A percentile compares a stretch with the other conserved stretches of the same genome.
Evolutionary conservation across 2,329 filamentous ascomycete species (phyloP).

Genomic region (Hymenoscyphus repandus): DNA sequence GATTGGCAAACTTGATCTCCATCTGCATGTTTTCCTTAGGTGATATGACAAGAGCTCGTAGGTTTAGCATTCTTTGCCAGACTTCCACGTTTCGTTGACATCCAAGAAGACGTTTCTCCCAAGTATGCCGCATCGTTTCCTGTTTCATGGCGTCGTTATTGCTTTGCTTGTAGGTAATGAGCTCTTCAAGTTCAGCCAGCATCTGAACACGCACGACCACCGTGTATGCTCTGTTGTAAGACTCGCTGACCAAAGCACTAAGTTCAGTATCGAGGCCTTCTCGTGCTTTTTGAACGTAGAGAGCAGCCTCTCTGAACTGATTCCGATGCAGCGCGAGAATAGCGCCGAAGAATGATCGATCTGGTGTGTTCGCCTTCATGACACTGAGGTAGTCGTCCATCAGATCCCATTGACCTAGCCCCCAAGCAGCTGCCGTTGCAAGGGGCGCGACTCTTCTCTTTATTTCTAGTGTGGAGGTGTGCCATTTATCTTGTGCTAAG

Average conservation of each 20-base stretch:
- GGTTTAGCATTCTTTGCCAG: conserved; percentile 96
- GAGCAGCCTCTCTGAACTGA: conserved; percentile 86
- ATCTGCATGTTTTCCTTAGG: conserved; percentile 95
- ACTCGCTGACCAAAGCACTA: conserved; percentile 93
- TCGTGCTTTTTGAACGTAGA: conserved; percentile 83
- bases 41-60: conserved; percentile 84
- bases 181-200: conserved; percentile 96
- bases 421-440: conserved; percentile 94
- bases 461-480: conserved; percentile 80
- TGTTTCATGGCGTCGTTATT: conserved; percentile 75
- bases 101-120: conserved; percentile 91
- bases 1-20: conserved; percentile 99
- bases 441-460: conserved; percentile 88
- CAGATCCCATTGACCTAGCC: conserved; percentile 90
- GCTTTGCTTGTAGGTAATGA: conserved; percentile 95
- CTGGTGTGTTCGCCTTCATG: conserved; percentile 89
- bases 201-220: conserved; percentile 99
- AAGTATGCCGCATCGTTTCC: conserved; percentile 84
- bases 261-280: conserved; percentile 94
- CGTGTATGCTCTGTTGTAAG: conserved; percentile 94
- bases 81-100: conserved; percentile 97
- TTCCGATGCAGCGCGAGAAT: conserved; percentile 94
- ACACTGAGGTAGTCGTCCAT: conserved; percentile 97
- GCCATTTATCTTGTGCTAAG: conserved; percentile 89
- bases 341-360: conserved; percentile 95